Percentiles rank a stretch among this genome's conserved stretches.
phyloP scores from a whole-genome alignment of 2,329 filamentous ascomycete species.

The Colletotrichum sp. region DNA sequence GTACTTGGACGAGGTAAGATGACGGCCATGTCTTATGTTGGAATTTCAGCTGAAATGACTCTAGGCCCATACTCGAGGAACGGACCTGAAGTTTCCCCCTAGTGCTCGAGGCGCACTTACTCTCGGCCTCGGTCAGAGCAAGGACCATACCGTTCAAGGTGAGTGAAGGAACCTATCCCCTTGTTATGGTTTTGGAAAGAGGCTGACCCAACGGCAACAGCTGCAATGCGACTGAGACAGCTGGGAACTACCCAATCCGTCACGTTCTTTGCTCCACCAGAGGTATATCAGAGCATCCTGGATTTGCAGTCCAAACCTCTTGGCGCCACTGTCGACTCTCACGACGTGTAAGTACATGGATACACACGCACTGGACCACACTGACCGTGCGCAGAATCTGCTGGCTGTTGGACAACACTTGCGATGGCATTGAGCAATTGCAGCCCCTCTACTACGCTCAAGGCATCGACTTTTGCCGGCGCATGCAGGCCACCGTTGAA shows the following conservation, averaged over 20 bases:
- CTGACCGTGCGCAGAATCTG: constrained; percentile 15
- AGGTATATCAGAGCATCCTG: constrained; percentile 66
- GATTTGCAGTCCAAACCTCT: constrained; percentile 42
- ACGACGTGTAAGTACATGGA: constrained; percentile 44
- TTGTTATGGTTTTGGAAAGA: background rate
- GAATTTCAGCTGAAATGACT: background rate
- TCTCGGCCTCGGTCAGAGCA: constrained; percentile 59
- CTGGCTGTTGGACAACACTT: constrained; percentile 72
- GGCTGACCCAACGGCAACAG: constrained; percentile 36
- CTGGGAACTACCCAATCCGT: constrained; percentile 61
- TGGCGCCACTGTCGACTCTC: constrained; percentile 41
- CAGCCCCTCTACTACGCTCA: constrained; percentile 64
- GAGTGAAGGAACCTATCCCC: constrained; percentile 5
- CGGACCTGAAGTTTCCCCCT: constrained; percentile 60
- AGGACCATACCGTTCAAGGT: constrained; percentile 68
- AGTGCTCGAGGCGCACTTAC: constrained; percentile 57
- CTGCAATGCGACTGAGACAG: constrained; percentile 69
- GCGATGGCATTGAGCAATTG: constrained; percentile 61
- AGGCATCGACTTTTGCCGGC: constrained; percentile 63
- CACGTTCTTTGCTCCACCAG: constrained; percentile 59
- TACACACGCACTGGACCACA: background rate
- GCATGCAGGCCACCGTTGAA: constrained; percentile 51
- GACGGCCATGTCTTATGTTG: background rate
- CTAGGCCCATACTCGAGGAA: constrained; percentile 63
- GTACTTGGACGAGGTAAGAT: constrained; percentile 57